Percentiles rank a stretch among this genome's conserved stretches.
These are phyloP conservation scores for Psilocybe cyanescens DNA, from an alignment of 768 basidiomycete species.

Conservation along the genomic window DNA sequence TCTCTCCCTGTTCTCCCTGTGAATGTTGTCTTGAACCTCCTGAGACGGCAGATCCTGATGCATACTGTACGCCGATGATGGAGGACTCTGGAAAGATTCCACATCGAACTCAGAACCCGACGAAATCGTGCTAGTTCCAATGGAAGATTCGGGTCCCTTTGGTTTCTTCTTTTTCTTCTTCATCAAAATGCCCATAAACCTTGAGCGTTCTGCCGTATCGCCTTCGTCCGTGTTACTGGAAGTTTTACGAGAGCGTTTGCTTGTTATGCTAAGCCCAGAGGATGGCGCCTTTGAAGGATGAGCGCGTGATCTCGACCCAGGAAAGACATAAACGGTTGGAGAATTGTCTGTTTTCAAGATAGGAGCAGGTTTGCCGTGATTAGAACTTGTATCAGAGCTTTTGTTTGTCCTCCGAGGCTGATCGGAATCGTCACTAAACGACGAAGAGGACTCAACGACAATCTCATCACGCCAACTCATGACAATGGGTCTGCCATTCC, in stretches of 20 bases:
- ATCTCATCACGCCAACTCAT: background rate
- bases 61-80: background rate
- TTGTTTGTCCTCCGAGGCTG: background rate
- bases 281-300: constrained; percentile 14
- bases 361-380: background rate
- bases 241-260: constrained; percentile 4
- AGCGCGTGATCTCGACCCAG: constrained; percentile 24
- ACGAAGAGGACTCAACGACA: constrained; percentile 8
- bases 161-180: constrained; percentile 27
- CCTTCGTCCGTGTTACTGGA: constrained; percentile 3
- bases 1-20: constrained; percentile 16
- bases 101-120: constrained; percentile 5
- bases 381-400: background rate
- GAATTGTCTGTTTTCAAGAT: background rate
- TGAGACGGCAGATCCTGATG: constrained; percentile 10
- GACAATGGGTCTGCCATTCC: background rate
- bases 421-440: constrained; percentile 13
- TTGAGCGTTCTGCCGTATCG: constrained; percentile 9
- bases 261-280: constrained; percentile 10
- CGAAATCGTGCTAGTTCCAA: background rate
- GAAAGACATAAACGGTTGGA: constrained; percentile 22
- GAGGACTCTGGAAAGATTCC: background rate
- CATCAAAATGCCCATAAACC: constrained; percentile 28
- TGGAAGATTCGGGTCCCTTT: constrained; percentile 9
- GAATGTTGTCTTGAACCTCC: background rate